These are phyloP conservation scores for Zalerion maritima DNA, from an alignment of 495 filamentous ascomycete species.

Conservation along the genomic window DNA sequence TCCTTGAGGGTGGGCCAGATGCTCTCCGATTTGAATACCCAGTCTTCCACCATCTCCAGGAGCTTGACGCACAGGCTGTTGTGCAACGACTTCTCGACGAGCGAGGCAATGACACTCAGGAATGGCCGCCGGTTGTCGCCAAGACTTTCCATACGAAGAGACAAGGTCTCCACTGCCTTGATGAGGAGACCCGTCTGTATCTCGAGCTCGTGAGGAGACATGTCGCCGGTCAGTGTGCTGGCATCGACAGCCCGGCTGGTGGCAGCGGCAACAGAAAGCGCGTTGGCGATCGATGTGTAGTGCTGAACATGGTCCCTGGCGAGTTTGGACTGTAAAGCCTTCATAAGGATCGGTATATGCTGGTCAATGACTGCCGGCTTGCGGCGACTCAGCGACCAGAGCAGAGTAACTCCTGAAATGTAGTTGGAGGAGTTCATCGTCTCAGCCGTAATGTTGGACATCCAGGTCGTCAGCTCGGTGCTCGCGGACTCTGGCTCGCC, in stretches of 20 bases:
- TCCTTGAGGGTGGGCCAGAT: slow-evolving; percentile 94
- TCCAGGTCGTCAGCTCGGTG: slow-evolving; percentile 64
- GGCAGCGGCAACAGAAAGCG: slow-evolving; percentile 22
- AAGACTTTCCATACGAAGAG: slow-evolving; percentile 83
- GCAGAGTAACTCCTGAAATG: slow-evolving; percentile 73
- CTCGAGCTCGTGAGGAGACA: slow-evolving; percentile 64
- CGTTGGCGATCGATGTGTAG: slow-evolving; percentile 39
- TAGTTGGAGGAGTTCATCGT: slow-evolving; percentile 62
- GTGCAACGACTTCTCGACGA: slow-evolving; percentile 87
- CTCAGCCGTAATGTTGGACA: slow-evolving; percentile 72
- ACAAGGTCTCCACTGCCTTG: slow-evolving; percentile 84
- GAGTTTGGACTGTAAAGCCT: slow-evolving; percentile 80
- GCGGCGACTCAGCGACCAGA: slow-evolving; percentile 78
- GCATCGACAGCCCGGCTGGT: slow-evolving; percentile 28
- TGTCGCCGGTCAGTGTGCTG: slow-evolving; percentile 35
- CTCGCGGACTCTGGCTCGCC: slow-evolving; percentile 54
- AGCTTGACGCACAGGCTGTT: slow-evolving; percentile 78
- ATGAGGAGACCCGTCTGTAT: slow-evolving; percentile 77
- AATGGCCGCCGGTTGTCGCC: slow-evolving; percentile 85
- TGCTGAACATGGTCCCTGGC: slow-evolving; percentile 85
- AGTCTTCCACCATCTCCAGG: slow-evolving; percentile 80
- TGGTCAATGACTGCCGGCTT: slow-evolving; percentile 75
- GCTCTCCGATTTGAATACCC: slow-evolving; percentile 88
- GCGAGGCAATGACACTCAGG: slow-evolving; percentile 79
- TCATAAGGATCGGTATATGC: slow-evolving; percentile 81